Evolutionary conservation across 164 flowering plant species (phyloP).

Genomic region (Berberis thunbergii): DNA sequence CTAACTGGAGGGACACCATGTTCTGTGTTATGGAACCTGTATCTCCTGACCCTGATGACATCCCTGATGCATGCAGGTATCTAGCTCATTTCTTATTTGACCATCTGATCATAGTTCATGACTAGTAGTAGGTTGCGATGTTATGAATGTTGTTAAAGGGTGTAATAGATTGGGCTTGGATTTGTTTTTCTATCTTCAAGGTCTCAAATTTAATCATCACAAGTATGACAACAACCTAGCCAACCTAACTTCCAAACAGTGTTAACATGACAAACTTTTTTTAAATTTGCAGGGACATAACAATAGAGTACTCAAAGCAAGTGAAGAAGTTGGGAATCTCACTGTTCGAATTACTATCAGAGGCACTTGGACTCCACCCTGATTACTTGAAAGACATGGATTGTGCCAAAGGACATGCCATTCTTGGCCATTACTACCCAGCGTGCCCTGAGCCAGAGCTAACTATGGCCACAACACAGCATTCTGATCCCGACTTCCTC

Average conservation of each 20-base stretch:
- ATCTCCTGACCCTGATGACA: background rate
- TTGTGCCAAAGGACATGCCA: constrained; percentile 1
- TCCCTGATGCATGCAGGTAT: constrained; percentile 4
- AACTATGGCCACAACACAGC: constrained; percentile 1
- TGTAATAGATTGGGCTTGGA: too few relatives aligned
- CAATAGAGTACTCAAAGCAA: constrained; percentile 1
- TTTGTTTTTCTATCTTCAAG: too few relatives aligned
- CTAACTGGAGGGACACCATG: constrained; percentile 7
- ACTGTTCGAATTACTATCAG: background rate
- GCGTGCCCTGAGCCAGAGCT: constrained; percentile 1
- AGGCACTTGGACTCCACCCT: background rate
- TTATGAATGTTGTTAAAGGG: too few relatives aligned
- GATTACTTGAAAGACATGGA: constrained; percentile 2
- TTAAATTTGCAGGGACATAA: background rate
- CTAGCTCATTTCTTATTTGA: too few relatives aligned
- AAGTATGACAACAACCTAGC: too few relatives aligned
- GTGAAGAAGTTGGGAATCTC: background rate
- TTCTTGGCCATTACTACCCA: constrained; percentile 1
- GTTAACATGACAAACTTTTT: background rate
- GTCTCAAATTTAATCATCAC: too few relatives aligned
- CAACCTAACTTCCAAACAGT: too few relatives aligned
- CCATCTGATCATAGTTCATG: too few relatives aligned
- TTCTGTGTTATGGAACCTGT: background rate
- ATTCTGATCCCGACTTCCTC: constrained; percentile 4
- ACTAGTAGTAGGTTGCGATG: too few relatives aligned